A percentile compares a stretch with the other conserved stretches of the same genome.
Evolutionary conservation across 2,329 filamentous ascomycete species (phyloP).

Genomic region (Aspergillus luchuensis): DNA sequence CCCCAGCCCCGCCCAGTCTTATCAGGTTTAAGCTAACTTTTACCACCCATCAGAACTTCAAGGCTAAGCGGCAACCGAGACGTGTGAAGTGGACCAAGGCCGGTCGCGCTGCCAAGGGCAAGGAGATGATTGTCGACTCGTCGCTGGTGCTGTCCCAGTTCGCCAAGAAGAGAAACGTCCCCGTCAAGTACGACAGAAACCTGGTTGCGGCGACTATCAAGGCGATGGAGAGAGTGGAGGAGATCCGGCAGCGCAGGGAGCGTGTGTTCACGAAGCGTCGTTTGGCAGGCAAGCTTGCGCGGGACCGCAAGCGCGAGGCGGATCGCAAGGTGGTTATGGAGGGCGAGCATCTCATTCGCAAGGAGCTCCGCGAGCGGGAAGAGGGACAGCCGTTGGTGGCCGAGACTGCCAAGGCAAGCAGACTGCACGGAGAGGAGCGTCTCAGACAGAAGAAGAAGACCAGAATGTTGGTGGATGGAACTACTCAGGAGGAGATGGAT

Average conservation of each 20-base stretch:
- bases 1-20: neutral
- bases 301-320: constrained; percentile 73
- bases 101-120: constrained; percentile 81
- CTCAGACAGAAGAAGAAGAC: constrained; percentile 48
- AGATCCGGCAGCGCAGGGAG: constrained; percentile 82
- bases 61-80: constrained; percentile 97
- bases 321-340: constrained; percentile 87
- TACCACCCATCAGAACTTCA: constrained; percentile 70
- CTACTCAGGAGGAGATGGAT: constrained; percentile 51
- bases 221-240: constrained; percentile 86
- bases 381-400: constrained; percentile 44
- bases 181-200: constrained; percentile 93
- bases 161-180: constrained; percentile 88
- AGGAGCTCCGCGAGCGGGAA: constrained; percentile 62
- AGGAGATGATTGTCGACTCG: constrained; percentile 88
- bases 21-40: constrained; percentile 4
- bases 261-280: constrained; percentile 91
- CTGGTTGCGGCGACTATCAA: constrained; percentile 83
- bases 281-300: constrained; percentile 76
- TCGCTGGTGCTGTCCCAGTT: constrained; percentile 74
- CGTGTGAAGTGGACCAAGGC: constrained; percentile 98
- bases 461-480: constrained; percentile 48
- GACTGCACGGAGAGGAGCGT: constrained; percentile 45
- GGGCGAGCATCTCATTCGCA: constrained; percentile 88
- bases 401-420: constrained; percentile 40